phyloP scores from a whole-genome alignment of 768 basidiomycete genomes.

The Dendrothele bispora region DNA sequence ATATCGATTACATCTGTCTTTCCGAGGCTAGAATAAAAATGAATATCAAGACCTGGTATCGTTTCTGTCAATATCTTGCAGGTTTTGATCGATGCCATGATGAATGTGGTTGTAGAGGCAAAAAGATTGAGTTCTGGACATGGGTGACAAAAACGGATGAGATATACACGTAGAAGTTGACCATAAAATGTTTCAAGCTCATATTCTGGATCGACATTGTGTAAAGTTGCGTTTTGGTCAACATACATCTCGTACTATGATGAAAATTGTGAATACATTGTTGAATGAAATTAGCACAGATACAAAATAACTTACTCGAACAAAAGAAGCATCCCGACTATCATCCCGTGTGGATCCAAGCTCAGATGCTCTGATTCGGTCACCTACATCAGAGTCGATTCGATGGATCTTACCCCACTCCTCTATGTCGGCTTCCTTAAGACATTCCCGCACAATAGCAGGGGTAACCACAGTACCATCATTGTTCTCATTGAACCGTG shows the following conservation, averaged over 20 bases:
- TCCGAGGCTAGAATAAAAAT: slow-evolving; percentile 17
- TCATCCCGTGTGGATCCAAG: slow-evolving; percentile 19
- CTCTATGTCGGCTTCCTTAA: slow-evolving; percentile 11
- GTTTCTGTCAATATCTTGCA: slow-evolving; percentile 14
- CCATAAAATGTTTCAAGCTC: slow-evolving; percentile 27
- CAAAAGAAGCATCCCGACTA: slow-evolving; percentile 30
- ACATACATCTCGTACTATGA: slow-evolving; percentile 31
- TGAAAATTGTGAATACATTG: not conserved
- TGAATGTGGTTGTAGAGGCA: slow-evolving; percentile 12
- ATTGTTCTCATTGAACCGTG: slow-evolving; percentile 11
- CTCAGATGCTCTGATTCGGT: slow-evolving; percentile 21
- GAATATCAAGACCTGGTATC: slow-evolving; percentile 15
- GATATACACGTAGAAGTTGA: slow-evolving; percentile 27
- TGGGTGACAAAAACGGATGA: slow-evolving; percentile 13
- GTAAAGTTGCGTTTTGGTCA: slow-evolving; percentile 22
- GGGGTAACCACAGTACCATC: no score
- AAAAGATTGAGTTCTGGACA: not conserved
- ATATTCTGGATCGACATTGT: not conserved
- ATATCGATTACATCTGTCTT: slow-evolving; percentile 21
- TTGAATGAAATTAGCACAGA: not conserved
- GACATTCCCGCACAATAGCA: slow-evolving; percentile 8
- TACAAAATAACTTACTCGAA: slow-evolving; percentile 25
- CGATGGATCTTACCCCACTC: slow-evolving; percentile 30
- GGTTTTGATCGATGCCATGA: slow-evolving; percentile 22
- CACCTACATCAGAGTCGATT: slow-evolving; percentile 27